A percentile compares a stretch with the other conserved stretches of the same genome.
Conservation (phyloP, 2,329 filamentous ascomycete genomes). For the Tolypocladium tundrense region DNA sequence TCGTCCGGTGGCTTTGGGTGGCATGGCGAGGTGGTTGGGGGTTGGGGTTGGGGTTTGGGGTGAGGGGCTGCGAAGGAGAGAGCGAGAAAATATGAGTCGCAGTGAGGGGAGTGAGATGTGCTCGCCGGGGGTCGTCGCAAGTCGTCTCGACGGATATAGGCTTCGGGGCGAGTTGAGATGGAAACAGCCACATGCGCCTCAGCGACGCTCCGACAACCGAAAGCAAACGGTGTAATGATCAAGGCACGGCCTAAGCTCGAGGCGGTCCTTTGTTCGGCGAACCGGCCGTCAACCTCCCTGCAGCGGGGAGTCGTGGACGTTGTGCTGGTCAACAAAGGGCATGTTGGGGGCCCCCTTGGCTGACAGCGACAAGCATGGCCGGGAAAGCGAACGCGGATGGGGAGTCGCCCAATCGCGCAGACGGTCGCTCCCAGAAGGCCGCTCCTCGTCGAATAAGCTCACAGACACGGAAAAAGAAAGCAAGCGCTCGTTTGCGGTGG, state of each 20-base stretch:
- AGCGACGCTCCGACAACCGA: not conserved
- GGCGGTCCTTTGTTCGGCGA: not conserved
- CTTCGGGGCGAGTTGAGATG: not conserved
- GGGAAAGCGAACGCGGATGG: not conserved
- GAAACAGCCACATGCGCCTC: not conserved
- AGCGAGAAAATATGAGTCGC: not conserved
- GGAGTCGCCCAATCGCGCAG: not conserved
- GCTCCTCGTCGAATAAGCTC: not conserved
- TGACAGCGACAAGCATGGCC: not conserved
- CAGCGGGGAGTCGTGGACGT: slow-evolving; percentile 2
- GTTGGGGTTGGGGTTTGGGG: not conserved
- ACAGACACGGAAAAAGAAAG: not conserved
- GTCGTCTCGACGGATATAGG: not conserved
- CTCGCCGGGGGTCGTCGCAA: not conserved
- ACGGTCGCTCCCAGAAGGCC: not conserved
- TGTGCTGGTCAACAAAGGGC: slow-evolving; percentile 13
- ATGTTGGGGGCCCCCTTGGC: slow-evolving; percentile 9
- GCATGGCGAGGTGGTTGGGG: slow-evolving; percentile 4
- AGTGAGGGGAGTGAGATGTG: not conserved
- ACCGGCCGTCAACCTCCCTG: slow-evolving; percentile 1
- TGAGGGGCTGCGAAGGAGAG: not conserved
- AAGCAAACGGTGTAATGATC: not conserved
- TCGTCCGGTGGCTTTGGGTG: slow-evolving; percentile 5
- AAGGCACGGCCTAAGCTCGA: not conserved
- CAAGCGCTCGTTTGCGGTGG: not conserved